These are phyloP conservation scores for Termitomyces sp. DNA, from an alignment of 768 basidiomycete genomes.

Conservation along the genomic window DNA sequence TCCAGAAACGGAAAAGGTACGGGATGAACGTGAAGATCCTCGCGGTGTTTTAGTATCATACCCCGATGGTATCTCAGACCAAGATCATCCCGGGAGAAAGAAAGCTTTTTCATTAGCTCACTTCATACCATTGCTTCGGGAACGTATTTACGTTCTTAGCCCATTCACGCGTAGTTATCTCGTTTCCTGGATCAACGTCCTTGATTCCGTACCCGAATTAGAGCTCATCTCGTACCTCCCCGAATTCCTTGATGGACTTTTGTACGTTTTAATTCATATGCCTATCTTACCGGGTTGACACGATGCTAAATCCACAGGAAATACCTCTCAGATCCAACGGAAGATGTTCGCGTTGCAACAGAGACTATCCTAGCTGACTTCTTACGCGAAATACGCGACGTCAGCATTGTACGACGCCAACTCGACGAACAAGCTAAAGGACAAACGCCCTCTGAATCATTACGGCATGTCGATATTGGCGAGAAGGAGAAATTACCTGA, in stretches of 20 bases:
- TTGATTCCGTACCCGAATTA: slow-evolving; percentile 94
- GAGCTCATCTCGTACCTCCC: slow-evolving; percentile 94
- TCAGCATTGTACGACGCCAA: slow-evolving; percentile 68
- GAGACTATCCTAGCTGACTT: slow-evolving; percentile 88
- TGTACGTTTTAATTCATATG: slow-evolving; percentile 49
- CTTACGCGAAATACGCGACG: slow-evolving; percentile 83
- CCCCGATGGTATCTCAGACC: slow-evolving; percentile 44
- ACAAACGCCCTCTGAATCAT: slow-evolving; percentile 35
- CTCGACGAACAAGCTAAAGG: slow-evolving; percentile 48
- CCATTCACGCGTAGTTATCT: slow-evolving; percentile 95
- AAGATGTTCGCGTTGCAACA: slow-evolving; percentile 88
- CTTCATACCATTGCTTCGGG: slow-evolving; percentile 90
- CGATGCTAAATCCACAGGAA: slow-evolving; percentile 43
- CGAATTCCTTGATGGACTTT: slow-evolving; percentile 87
- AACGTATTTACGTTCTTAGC: slow-evolving; percentile 91
- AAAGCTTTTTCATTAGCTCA: slow-evolving; percentile 92
- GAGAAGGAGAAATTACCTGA: slow-evolving; percentile 50
- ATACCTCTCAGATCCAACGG: slow-evolving; percentile 92
- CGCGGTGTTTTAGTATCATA: slow-evolving; percentile 62
- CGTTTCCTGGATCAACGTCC: slow-evolving; percentile 93
- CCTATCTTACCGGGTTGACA: slow-evolving; percentile 1
- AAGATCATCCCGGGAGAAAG: slow-evolving; percentile 35
- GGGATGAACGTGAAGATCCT: slow-evolving; percentile 49
- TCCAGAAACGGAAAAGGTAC: slow-evolving; percentile 68
- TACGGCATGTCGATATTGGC: slow-evolving; percentile 33